Base-by-base conservation (phyloP, 1,284 basidiomycete species). In the Cutaneotrichosporon mucoides region DNA sequence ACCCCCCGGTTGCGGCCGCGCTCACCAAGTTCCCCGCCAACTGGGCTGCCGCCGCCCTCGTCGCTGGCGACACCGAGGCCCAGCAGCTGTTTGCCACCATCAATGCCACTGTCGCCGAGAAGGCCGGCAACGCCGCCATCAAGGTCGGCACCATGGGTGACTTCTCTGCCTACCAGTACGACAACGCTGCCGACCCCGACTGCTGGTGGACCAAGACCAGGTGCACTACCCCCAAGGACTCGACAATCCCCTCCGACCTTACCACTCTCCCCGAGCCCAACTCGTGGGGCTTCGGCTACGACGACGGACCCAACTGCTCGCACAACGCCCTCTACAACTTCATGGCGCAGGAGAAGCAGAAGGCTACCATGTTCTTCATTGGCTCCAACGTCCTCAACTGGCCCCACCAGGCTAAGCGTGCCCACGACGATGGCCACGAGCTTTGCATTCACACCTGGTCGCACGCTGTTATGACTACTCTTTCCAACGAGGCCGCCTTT, bases 311-410 rank as follows among this genome's bases (percentile, higher is more conserved):
- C 53, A 79, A 79, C 64, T 80, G 79, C 73, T 75, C 76, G 53
- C 79, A 81, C 72, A 81, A 83, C 55, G 81, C 79, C 0, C 79
- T 83, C 57, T 83, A 83, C 71, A 79, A 83, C 67, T 80, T 73
- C 63, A 68, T 83, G 44, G 52, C 71, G 45, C 61, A 78, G 57
- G 68, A 81, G 44, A 77, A 82, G 16, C 80, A 81, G 62, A 80
- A 79, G 65, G 82, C 82, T 0, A 81, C 82, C 40, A 72, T 84
- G 73, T 81, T 73, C 67, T 77, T 71, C 67, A 76, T 76, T 53
- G 81, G 82, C 5, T 79, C 79, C 42, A 83, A 84, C 69, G 81
- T 83, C 34, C 66, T 81, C 53, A 77, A 82, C 68, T 82, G 81
- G 81, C 82, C 82, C 6, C 67, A 81, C 8, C 79, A 84, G 69